Conservation (phyloP, 306 rosid genomes). For the Crataegus laevigata region DNA sequence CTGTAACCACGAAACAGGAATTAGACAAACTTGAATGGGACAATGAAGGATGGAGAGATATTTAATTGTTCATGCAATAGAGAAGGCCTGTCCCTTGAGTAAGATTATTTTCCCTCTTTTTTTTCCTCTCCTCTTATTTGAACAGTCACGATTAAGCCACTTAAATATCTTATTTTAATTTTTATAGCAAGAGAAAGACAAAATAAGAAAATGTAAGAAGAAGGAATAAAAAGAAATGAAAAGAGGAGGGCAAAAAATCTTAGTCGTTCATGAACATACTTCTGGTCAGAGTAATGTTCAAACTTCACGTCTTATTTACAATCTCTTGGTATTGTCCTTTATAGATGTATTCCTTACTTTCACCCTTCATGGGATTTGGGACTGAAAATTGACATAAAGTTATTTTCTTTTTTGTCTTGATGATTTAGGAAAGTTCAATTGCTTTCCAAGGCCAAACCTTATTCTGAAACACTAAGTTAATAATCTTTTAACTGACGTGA, state of each 20-base stretch:
- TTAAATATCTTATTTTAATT: too few relatives aligned
- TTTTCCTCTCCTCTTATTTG: too few relatives aligned
- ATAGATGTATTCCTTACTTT: not conserved
- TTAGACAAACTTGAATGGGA: constrained; percentile 17
- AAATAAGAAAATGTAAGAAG: too few relatives aligned
- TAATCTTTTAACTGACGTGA: constrained; percentile 20
- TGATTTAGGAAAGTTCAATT: not conserved
- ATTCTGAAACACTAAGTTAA: not conserved
- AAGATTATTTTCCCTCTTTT: too few relatives aligned
- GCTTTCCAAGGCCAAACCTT: constrained; percentile 1
- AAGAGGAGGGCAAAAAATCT: too few relatives aligned
- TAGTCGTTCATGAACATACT: constrained; percentile 10
- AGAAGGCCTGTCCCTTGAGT: constrained; percentile 12
- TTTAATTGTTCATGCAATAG: constrained; percentile 16
- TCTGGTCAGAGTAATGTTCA: constrained; percentile 29
- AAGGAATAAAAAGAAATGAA: too few relatives aligned
- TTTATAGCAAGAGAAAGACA: too few relatives aligned
- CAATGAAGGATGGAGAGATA: constrained; percentile 27
- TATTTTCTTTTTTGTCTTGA: not conserved
- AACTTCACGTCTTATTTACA: not conserved
- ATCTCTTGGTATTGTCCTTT: not conserved
- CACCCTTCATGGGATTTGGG: not conserved
- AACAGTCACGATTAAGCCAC: too few relatives aligned
- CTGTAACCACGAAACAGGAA: constrained; percentile 6
- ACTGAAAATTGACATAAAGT: not conserved